Conservation (phyloP, 2,329 filamentous ascomycete genomes). For the Zasmidium angulare region DNA sequence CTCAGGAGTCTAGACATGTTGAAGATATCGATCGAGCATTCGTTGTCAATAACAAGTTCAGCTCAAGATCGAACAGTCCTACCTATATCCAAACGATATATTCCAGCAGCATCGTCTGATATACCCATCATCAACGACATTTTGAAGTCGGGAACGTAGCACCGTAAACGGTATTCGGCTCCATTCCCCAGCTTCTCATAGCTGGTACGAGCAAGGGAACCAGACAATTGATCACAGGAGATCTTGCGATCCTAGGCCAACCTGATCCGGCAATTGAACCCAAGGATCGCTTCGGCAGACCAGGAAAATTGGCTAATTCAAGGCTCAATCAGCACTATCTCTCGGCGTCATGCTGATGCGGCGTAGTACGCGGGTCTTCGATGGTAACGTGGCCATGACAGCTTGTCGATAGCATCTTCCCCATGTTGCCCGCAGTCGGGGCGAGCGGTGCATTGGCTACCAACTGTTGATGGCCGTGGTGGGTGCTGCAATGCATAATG, state of each 20-base stretch:
- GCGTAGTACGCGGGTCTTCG: neutral
- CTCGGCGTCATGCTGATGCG: neutral
- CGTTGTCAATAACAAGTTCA: too few relatives aligned
- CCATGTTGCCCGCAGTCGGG: neutral
- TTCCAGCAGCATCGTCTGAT: neutral
- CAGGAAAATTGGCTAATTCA: neutral
- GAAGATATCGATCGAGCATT: neutral
- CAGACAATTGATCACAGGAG: neutral
- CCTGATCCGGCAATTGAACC: neutral
- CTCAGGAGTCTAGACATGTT: constrained; percentile 8
- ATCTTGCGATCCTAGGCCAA: neutral
- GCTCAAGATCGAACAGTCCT: too few relatives aligned
- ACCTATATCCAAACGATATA: neutral
- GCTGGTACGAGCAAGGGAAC: neutral
- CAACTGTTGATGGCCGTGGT: too few relatives aligned
- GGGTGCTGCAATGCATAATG: neutral
- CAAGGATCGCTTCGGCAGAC: neutral
- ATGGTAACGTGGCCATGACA: neutral
- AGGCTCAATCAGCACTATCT: neutral
- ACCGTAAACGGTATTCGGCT: neutral
- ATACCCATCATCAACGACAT: neutral
- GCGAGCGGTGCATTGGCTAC: neutral
- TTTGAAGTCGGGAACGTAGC: neutral
- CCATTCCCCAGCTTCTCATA: neutral
- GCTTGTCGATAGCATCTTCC: neutral